A percentile compares a stretch with the other conserved stretches of the same genome.
phyloP scores from a whole-genome alignment of 352 stramenopile genomes.

The Peronospora belbahrii region DNA sequence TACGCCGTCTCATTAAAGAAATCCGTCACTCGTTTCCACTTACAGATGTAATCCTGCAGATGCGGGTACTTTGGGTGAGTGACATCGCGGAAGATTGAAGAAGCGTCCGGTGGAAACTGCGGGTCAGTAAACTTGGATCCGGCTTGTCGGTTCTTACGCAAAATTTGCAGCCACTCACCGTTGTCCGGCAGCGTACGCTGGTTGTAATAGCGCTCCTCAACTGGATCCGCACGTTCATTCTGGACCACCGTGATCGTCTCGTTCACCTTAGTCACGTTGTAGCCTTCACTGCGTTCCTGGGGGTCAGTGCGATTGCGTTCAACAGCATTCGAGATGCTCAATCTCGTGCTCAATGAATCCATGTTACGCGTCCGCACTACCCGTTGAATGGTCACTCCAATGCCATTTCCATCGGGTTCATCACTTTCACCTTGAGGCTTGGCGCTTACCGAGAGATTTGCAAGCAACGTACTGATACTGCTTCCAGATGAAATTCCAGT shows the following conservation, averaged over 20 bases:
- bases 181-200: slow-evolving; percentile 58
- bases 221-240: slow-evolving; percentile 43
- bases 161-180: slow-evolving; percentile 61
- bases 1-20: slow-evolving; percentile 83
- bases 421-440: slow-evolving; percentile 38
- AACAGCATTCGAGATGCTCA: slow-evolving; percentile 64
- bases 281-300: slow-evolving; percentile 48
- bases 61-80: slow-evolving; percentile 64
- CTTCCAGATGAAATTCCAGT: slow-evolving; percentile 24
- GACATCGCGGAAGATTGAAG: slow-evolving; percentile 58
- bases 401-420: slow-evolving; percentile 58
- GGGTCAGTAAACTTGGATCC: slow-evolving; percentile 77
- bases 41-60: slow-evolving; percentile 68
- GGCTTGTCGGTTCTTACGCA: slow-evolving; percentile 62
- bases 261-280: slow-evolving; percentile 72
- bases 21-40: slow-evolving; percentile 80
- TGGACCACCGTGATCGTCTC: slow-evolving; percentile 62
- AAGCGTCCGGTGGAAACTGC: slow-evolving; percentile 62
- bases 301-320: slow-evolving; percentile 54
- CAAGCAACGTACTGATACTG: slow-evolving; percentile 54
- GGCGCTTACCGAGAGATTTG: slow-evolving; percentile 45
- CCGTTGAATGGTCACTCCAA: slow-evolving; percentile 46
- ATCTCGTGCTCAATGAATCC: slow-evolving; percentile 60
- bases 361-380: slow-evolving; percentile 56
- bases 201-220: slow-evolving; percentile 69